Base-by-base conservation (phyloP, 495 filamentous ascomycete species). In the Penicillium steckii region DNA sequence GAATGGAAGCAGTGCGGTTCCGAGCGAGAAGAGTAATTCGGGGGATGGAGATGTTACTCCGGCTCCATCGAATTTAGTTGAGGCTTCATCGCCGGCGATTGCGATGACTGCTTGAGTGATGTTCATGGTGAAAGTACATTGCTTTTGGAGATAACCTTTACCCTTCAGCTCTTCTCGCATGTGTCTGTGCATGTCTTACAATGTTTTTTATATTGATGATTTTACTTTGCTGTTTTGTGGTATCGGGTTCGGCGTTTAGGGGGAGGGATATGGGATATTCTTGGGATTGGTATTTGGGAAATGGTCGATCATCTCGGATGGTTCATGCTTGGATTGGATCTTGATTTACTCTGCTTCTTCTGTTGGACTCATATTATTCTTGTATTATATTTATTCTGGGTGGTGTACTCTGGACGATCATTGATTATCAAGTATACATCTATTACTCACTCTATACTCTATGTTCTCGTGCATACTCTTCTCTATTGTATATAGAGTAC, bases 1-100 rank as follows among this genome's bases (percentile, higher is more conserved):
- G 47, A 61, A 64, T 50, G 61, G 64, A n/a, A 61, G 57, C 55
- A 76, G 74, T 52, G 71, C 60, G 8, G 73, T 75, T 22, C 69
- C 74, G 22, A 91, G 86, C 66, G 90, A 91, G 55, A 84, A 82
- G 70, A 88, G 88, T 57, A 85, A 81, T 60, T 76, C 77, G 50
- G 84, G 79, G 24, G 81, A 80, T 40, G 77, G 73, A 18, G 81
- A 73, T 40, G 50, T 73, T 44, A 73, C 71, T 4, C 71, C 73
- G 4, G 67, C 67, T 22, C 68, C 71, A 49, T 68, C 71, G 10
- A 70, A 68, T 17, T 54, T 73, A 15, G 67, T 71, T 15, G 74
- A 74, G 47, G 69, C 76, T 18, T 76, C 79, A 2, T 72, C 73
- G 23, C 71, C 77, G 30, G 68, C 66, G n/a, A 69, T 76, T 46